These are phyloP conservation scores for Cytidiella melzeri DNA, from an alignment of 768 basidiomycete genomes.

Conservation along the genomic window DNA sequence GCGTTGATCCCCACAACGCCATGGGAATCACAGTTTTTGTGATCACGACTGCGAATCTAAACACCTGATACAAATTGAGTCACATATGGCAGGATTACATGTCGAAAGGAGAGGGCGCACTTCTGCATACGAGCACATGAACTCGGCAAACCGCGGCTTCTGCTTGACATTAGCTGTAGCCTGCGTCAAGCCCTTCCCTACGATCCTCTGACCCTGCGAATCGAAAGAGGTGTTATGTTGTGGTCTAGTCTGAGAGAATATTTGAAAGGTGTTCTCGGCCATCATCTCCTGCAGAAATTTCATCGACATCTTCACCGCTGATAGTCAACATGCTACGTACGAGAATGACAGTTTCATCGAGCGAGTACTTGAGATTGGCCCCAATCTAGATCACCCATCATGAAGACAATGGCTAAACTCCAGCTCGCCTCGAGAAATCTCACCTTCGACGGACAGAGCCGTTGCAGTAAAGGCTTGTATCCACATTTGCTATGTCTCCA, in stretches of 20 bases:
- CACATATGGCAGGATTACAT: neutral
- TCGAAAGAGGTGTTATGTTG: constrained; percentile 42
- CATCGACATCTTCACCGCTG: neutral
- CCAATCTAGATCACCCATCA: constrained; percentile 28
- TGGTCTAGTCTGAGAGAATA: constrained; percentile 46
- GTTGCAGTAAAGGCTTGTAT: constrained; percentile 58
- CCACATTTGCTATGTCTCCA: constrained; percentile 64
- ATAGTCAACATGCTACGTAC: no score
- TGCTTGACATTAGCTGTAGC: constrained; percentile 36
- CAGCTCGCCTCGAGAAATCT: neutral
- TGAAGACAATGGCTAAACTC: neutral
- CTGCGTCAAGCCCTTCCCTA: constrained; percentile 41
- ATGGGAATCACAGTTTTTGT: constrained; percentile 69
- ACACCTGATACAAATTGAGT: constrained; percentile 44
- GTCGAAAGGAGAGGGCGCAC: constrained; percentile 29
- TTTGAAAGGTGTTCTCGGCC: constrained; percentile 57
- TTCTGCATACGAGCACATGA: constrained; percentile 58
- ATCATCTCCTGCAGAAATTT: constrained; percentile 53
- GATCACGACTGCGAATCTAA: constrained; percentile 54
- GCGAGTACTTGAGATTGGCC: constrained; percentile 30
- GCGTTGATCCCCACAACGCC: constrained; percentile 69
- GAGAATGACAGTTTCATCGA: constrained; percentile 62
- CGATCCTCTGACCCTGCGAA: constrained; percentile 42
- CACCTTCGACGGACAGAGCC: constrained; percentile 77
- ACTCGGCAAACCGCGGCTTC: constrained; percentile 80